A percentile compares a stretch with the other conserved stretches of the same genome.
Evolutionary conservation across 2,329 filamentous ascomycete genomes (phyloP).

Genomic region (Daldinia sp.): DNA sequence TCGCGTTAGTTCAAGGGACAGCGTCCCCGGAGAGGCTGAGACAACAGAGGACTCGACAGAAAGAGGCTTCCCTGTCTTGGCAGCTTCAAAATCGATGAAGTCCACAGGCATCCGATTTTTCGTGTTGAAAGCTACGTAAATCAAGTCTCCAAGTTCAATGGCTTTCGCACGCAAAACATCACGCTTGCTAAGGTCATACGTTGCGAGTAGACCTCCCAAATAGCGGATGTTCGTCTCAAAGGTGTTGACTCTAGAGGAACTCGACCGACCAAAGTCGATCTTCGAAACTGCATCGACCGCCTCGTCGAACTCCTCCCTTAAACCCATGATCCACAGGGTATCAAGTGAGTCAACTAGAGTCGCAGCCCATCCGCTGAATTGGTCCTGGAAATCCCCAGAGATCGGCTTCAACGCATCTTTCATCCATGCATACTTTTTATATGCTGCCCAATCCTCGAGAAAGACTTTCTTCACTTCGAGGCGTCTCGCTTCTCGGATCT

Average conservation of each 20-base stretch:
- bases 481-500: slow-evolving; percentile 50
- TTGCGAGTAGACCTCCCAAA: slow-evolving; percentile 57
- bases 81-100: slow-evolving; percentile 59
- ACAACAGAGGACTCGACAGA: slow-evolving; percentile 55
- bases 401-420: slow-evolving; percentile 62
- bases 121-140: slow-evolving; percentile 62
- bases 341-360: slow-evolving; percentile 66
- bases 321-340: slow-evolving; percentile 63
- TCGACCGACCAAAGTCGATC: slow-evolving; percentile 62
- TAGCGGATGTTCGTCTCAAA: slow-evolving; percentile 62
- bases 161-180: slow-evolving; percentile 58
- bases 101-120: slow-evolving; percentile 60
- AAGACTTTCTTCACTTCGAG: slow-evolving; percentile 53
- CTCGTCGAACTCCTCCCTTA: slow-evolving; percentile 62
- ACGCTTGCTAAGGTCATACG: slow-evolving; percentile 56
- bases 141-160: slow-evolving; percentile 59
- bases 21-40: slow-evolving; percentile 67
- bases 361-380: slow-evolving; percentile 64
- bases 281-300: slow-evolving; percentile 58
- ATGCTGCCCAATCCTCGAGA: slow-evolving; percentile 57
- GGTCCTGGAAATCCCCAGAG: slow-evolving; percentile 56
- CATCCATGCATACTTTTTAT: slow-evolving; percentile 61
- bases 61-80: slow-evolving; percentile 54
- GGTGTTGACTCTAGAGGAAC: slow-evolving; percentile 53
- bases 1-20: slow-evolving; percentile 79